Conservation (phyloP, 345 rosid species). For the Murraya paniculata region DNA sequence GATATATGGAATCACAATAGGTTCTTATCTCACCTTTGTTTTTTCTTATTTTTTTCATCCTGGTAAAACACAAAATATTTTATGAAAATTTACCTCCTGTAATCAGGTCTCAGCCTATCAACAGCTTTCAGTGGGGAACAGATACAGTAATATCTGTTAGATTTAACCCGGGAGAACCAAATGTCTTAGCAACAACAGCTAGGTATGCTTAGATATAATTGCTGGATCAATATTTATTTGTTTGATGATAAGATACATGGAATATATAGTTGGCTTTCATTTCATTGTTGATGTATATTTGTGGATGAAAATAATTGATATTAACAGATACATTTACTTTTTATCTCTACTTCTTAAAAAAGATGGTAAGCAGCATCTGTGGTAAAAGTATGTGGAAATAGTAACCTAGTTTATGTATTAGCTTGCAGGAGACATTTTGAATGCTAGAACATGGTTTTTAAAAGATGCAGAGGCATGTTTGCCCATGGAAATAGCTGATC, state of each 20-base stretch:
- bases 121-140: constrained; percentile 81
- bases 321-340: neutral
- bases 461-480: neutral
- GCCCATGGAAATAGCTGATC: neutral
- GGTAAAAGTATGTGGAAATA: neutral
- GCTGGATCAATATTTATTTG: neutral
- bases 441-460: neutral
- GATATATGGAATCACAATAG: constrained; percentile 97
- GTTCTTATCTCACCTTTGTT: constrained; percentile 34
- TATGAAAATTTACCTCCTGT: constrained; percentile 6
- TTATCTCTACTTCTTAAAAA: neutral
- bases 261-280: neutral
- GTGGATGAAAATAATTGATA: neutral
- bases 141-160: constrained; percentile 80
- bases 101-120: constrained; percentile 86
- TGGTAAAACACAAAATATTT: neutral
- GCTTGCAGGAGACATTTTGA: neutral
- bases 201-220: constrained; percentile 44
- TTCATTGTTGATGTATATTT: neutral
- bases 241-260: neutral
- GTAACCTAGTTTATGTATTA: neutral
- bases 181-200: constrained; percentile 75
- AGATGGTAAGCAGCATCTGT: neutral
- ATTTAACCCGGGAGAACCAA: constrained; percentile 93
- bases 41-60: neutral